Evolutionary conservation across 2,329 filamentous ascomycete genomes (phyloP).

Genomic region (Fusarium nodosum): DNA sequence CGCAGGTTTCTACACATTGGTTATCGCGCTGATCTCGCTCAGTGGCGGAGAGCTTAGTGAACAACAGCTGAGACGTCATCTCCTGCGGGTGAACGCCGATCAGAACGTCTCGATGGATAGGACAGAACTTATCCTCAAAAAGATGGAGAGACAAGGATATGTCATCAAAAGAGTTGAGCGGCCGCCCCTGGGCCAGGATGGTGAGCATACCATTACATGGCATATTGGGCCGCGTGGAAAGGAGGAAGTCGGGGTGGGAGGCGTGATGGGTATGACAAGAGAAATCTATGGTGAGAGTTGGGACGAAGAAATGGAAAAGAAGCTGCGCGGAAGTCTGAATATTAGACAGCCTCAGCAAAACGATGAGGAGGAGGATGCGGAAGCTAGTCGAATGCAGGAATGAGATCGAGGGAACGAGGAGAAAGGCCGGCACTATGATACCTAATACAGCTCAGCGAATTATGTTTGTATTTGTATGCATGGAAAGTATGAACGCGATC

Average conservation of each 20-base stretch:
- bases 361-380: constrained; percentile 41
- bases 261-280: constrained; percentile 78
- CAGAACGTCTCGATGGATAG: constrained; percentile 80
- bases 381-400: constrained; percentile 30
- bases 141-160: constrained; percentile 86
- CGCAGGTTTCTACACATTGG: constrained; percentile 81
- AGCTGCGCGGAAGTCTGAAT: constrained; percentile 73
- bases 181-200: constrained; percentile 64
- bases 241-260: constrained; percentile 83
- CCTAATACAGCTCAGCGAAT: constrained; percentile 24
- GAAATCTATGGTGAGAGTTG: constrained; percentile 67
- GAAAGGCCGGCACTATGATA: constrained; percentile 38
- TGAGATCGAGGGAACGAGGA: constrained; percentile 9
- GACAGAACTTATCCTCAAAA: constrained; percentile 80
- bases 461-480: constrained; percentile 2
- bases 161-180: constrained; percentile 80
- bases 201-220: constrained; percentile 84
- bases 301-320: constrained; percentile 68
- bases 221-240: constrained; percentile 87
- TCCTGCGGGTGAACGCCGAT: constrained; percentile 81
- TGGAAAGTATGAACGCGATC: background rate
- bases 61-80: constrained; percentile 80
- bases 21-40: constrained; percentile 82
- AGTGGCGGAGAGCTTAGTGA: constrained; percentile 81
- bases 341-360: constrained; percentile 54